Evolutionary conservation across 192 early-diverging fungal genomes (phyloP), one percentile per base, ranked within the genome.

Genomic region (Gonapodya sp.): DNA sequence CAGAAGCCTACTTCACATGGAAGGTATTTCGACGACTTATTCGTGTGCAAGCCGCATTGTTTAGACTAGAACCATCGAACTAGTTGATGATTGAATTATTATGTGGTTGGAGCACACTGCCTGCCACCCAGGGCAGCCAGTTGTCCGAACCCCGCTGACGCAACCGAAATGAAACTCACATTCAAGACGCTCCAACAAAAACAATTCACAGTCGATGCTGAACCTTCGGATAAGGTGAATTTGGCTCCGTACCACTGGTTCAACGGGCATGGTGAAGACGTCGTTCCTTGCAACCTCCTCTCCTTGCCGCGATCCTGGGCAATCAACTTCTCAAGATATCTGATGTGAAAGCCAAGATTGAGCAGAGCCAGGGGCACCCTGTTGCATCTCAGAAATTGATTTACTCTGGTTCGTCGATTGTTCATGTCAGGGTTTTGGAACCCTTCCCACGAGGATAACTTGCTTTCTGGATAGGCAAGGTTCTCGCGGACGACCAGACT

Each of bases 121-220:
- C n/a, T n/a, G n/a, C n/a, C n/a, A n/a, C n/a, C n/a, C n/a, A n/a
- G n/a, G n/a, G n/a, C n/a, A n/a, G n/a, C n/a, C n/a, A 64, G 46
- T 8, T 24, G 46, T 24, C 8, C 46, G 24, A 8, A 64, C 46
- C 8, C 46, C 8, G 24, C 46, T 24, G 46, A 8, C 24, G 24
- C 8, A 64, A 64, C 46, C 24, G 24, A 64, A 75, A 92, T 93
- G 96, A 90, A 93, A 82, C 85, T 98, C 81, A 95, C 94, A 30
- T 82, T 98, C 83, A 98, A 98, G 85, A 98, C 94, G 33, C 89
- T 98, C 73, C 92, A 94, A 83, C 94, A 98, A 82, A 92, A 95
- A 87, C 84, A 87, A 79, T 94, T 96, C 85, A 84, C 87, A 46
- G 83, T 97, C 80, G 95, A 96, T 16, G 93, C 92, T 18, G 95